Percentiles rank a stretch among this genome's conserved stretches.
Conservation (phyloP, 768 basidiomycete species). For the Exsudoporus frostii region DNA sequence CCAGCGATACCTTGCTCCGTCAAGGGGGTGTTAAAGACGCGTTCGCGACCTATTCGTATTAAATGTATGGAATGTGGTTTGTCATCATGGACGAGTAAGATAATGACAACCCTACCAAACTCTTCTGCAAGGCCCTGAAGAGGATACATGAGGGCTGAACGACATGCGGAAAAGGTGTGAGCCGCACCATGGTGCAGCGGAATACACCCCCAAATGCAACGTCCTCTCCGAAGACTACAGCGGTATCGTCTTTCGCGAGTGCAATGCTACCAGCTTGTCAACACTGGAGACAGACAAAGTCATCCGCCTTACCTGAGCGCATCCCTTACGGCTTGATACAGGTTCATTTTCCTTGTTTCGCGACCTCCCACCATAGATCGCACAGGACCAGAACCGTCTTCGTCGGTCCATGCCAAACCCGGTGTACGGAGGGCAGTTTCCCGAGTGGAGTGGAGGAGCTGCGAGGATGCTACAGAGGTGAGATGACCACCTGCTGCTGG, state of each 20-base stretch:
- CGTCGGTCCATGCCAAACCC: constrained; percentile 69
- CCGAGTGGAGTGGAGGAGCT: constrained; percentile 59
- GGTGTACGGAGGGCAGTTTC: constrained; percentile 71
- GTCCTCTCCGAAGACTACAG: constrained; percentile 89
- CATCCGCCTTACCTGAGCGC: constrained; percentile 64
- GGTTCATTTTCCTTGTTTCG: constrained; percentile 93
- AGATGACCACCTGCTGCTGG: constrained; percentile 81
- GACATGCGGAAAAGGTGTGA: constrained; percentile 6
- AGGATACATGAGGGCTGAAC: background rate
- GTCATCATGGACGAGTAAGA: background rate
- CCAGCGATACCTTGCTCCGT: constrained; percentile 94
- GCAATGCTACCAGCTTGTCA: constrained; percentile 57
- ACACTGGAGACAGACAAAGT: background rate
- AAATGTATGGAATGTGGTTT: background rate
- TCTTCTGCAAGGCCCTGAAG: constrained; percentile 84
- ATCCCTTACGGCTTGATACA: constrained; percentile 90
- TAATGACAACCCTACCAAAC: constrained; percentile 56
- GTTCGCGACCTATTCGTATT: constrained; percentile 62
- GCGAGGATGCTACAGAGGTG: constrained; percentile 67
- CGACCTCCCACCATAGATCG: constrained; percentile 61
- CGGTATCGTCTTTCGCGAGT: constrained; percentile 77
- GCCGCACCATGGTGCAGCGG: constrained; percentile 81
- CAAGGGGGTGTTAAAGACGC: constrained; percentile 93
- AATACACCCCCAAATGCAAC: constrained; percentile 96
- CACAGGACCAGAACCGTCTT: constrained; percentile 41